Base-by-base conservation (phyloP, 2,329 filamentous ascomycete genomes). In the Aspergillus tubingensis region DNA sequence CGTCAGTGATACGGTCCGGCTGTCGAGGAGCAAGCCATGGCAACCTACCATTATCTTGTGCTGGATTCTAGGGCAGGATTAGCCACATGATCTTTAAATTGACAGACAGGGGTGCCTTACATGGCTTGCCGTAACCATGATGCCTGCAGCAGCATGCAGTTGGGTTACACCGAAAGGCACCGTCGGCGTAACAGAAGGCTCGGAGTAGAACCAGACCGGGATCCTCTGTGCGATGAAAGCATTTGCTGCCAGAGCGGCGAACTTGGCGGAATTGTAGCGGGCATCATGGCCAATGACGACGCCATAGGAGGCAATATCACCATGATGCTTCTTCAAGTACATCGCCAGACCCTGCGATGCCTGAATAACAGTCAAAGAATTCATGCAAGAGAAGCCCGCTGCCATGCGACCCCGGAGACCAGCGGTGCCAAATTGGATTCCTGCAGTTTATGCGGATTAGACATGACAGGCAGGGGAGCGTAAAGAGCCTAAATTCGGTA, bases 41-140 rank as follows among this genome's bases (percentile, higher is more conserved):
- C 11, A 21, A 43, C 60, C 52, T 70, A 78, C 76, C 86, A 68
- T 88, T 88, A 69, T 88, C 86, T 65, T 83, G 78, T 49, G 85
- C 82, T 13, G 86, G 86, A 65, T 89, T 88, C 76, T 78, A 54
- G 17, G 23, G 5, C 11, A 23, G 11, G 32, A 54, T 59, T 54
- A 59, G 50, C 49, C 41, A 49, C 27, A 17, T 19, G 15, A 30
- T 25, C 38, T 47, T 15, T n/a, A 3, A 21, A 23, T 38, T 13
- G 53, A 27, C 5, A 15, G 23, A 27, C 54, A 47, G 47, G 51
- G 41, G 47, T 36, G 41, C 69, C 76, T 61, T 74, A 79, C 77
- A 72, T 88, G 86, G 67, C 85, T 87, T 32, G 86, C 86, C 13
- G 86, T 89, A 39, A 89, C 81, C 86, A 89, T 88, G 30, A 89